phyloP scores from a whole-genome alignment of 2,329 filamentous ascomycete species.

The Alternaria gansuensis region DNA sequence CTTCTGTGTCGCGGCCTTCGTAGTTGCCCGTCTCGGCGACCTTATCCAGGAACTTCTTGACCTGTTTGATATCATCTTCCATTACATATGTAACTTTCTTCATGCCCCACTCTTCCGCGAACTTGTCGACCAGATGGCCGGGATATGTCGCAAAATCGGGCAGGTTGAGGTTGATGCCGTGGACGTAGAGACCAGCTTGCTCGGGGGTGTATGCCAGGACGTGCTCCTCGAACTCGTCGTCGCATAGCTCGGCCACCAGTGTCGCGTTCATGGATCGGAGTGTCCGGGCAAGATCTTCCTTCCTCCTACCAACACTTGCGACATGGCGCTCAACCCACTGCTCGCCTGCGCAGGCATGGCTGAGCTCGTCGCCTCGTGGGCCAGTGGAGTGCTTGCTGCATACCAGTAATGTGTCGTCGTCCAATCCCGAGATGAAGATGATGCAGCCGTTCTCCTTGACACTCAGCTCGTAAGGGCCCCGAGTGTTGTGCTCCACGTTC shows the following conservation, averaged over 20 bases:
- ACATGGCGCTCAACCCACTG: conserved; percentile 83
- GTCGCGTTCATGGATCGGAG: conserved; percentile 86
- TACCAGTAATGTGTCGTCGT: conserved; percentile 89
- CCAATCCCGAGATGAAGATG: conserved; percentile 92
- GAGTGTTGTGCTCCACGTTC: conserved; percentile 77
- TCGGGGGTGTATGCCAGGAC: conserved; percentile 87
- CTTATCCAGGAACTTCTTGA: conserved; percentile 82
- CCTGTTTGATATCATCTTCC: conserved; percentile 76
- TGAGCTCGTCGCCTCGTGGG: conserved; percentile 74
- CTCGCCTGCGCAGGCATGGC: conserved; percentile 87
- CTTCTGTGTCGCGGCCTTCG: conserved; percentile 91
- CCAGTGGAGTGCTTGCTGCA: conserved; percentile 99
- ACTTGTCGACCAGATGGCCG: conserved; percentile 81
- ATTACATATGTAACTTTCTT: conserved; percentile 83
- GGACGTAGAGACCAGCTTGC: conserved; percentile 88
- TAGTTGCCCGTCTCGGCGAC: conserved; percentile 90
- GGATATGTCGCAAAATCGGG: conserved; percentile 90
- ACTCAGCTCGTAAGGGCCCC: conserved; percentile 91
- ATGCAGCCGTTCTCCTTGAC: conserved; percentile 99
- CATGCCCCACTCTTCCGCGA: conserved; percentile 94
- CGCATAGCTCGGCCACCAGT: conserved; percentile 93
- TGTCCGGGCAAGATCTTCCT: conserved; percentile 77
- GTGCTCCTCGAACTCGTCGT: conserved; percentile 96
- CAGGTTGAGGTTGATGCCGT: conserved; percentile 96
- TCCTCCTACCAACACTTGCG: conserved; percentile 76